Percentiles rank a stretch among this genome's conserved stretches.
These are phyloP conservation scores for Perkinsus olseni DNA, from an alignment of 169 alveolate species.

Conservation along the genomic window DNA sequence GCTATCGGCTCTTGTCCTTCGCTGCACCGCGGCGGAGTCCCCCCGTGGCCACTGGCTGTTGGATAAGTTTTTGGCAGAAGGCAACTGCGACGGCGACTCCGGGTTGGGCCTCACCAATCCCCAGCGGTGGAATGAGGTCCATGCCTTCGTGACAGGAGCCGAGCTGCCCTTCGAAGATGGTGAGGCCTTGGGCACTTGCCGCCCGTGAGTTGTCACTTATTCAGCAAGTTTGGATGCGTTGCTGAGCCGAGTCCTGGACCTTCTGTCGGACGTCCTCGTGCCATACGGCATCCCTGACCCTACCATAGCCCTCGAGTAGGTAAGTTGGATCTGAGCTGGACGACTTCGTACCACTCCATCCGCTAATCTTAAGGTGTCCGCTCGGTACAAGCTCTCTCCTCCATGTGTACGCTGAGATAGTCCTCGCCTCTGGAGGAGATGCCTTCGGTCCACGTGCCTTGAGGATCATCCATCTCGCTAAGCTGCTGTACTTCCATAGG, in stretches of 20 bases:
- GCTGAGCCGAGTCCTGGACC: not conserved
- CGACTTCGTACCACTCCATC: not conserved
- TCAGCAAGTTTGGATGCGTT: not conserved
- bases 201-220: not conserved
- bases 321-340: not conserved
- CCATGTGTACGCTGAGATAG: not conserved
- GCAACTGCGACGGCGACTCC: not conserved
- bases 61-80: not conserved
- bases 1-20: not conserved
- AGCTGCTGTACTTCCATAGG: not conserved
- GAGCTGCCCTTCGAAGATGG: not conserved
- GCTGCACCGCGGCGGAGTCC: not conserved
- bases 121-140: not conserved
- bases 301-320: not conserved
- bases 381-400: not conserved
- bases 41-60: not conserved
- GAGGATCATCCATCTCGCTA: not conserved
- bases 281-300: conserved; percentile 5
- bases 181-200: not conserved
- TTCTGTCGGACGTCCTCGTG: not conserved
- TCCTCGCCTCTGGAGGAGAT: not conserved
- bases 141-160: not conserved
- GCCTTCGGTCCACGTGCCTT: not conserved
- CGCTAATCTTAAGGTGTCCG: not conserved
- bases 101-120: not conserved